phyloP scores from a whole-genome alignment of 345 rosid genomes.

The Gynandropsis gynandra region DNA sequence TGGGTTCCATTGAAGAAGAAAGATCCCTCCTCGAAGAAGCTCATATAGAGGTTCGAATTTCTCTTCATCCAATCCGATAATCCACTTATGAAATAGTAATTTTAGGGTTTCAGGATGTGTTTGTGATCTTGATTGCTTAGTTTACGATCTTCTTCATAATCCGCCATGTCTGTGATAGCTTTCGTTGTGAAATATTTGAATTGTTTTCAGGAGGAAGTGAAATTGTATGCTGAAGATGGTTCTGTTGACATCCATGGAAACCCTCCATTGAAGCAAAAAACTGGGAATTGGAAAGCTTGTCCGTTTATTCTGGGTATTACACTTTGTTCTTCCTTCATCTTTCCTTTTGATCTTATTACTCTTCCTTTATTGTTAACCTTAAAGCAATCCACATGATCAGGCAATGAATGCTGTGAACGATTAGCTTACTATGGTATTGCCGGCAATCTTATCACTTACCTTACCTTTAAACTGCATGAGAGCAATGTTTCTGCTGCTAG shows the following conservation, averaged over 20 bases:
- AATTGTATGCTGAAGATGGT: constrained; percentile 78
- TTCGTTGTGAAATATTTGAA: no score
- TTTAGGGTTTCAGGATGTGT: no score
- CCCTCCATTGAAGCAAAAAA: constrained; percentile 66
- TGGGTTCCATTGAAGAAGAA: constrained; percentile 58
- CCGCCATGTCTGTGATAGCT: no score
- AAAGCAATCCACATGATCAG: constrained; percentile 20
- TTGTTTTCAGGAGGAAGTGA: constrained; percentile 31
- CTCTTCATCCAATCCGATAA: neutral
- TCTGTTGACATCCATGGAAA: constrained; percentile 70
- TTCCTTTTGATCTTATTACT: no score
- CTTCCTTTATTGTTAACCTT: no score
- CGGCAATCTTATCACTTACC: constrained; percentile 80
- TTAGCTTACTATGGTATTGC: constrained; percentile 88
- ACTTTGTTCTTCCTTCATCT: neutral
- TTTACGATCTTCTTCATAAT: no score
- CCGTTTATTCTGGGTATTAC: constrained; percentile 79
- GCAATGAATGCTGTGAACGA: constrained; percentile 73
- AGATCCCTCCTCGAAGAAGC: constrained; percentile 51
- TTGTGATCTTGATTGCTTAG: no score
- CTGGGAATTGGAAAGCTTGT: constrained; percentile 96
- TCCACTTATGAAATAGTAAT: no score
- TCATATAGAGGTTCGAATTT: constrained; percentile 39
- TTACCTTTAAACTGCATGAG: constrained; percentile 69
- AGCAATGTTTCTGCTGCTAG: constrained; percentile 87